Evolutionary conservation across 805 yeast genomes (phyloP).

Genomic region (Blastobotrys terrestris): DNA sequence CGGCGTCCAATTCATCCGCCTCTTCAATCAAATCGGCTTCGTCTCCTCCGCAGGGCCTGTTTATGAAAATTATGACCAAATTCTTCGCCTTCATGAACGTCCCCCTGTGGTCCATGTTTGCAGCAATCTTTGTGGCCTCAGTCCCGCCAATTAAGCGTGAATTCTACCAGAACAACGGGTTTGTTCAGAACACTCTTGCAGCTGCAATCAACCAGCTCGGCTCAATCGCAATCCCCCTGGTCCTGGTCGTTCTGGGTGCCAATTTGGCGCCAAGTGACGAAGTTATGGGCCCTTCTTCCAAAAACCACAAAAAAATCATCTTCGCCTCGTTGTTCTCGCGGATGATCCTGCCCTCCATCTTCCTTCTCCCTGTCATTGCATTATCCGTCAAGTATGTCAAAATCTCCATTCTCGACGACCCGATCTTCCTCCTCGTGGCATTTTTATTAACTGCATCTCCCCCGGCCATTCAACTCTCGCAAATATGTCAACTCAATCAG

Average conservation of each 20-base stretch:
- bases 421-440: slow-evolving; percentile 53
- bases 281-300: slow-evolving; percentile 30
- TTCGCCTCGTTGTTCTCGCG: slow-evolving; percentile 49
- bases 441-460: slow-evolving; percentile 57
- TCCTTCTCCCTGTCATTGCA: slow-evolving; percentile 50
- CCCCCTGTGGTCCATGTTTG: slow-evolving; percentile 57
- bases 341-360: slow-evolving; percentile 53
- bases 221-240: slow-evolving; percentile 54
- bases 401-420: slow-evolving; percentile 45
- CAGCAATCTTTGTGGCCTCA: slow-evolving; percentile 55
- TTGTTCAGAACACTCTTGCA: slow-evolving; percentile 47
- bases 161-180: slow-evolving; percentile 41
- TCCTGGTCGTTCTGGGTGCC: slow-evolving; percentile 54
- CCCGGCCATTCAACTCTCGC: slow-evolving; percentile 63
- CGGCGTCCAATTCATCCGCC: neutral
- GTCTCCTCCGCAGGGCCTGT: neutral
- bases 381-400: slow-evolving; percentile 45
- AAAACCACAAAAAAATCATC: slow-evolving; percentile 41
- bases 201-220: slow-evolving; percentile 49
- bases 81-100: slow-evolving; percentile 47
- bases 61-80: neutral
- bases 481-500: slow-evolving; percentile 55
- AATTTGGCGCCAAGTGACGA: slow-evolving; percentile 53
- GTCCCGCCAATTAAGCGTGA: slow-evolving; percentile 42
- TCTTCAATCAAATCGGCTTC: neutral